Evolutionary conservation across 2,329 filamentous ascomycete species (phyloP), one percentile per base, ranked within the genome.

Genomic region (Aschersonia sp.): DNA sequence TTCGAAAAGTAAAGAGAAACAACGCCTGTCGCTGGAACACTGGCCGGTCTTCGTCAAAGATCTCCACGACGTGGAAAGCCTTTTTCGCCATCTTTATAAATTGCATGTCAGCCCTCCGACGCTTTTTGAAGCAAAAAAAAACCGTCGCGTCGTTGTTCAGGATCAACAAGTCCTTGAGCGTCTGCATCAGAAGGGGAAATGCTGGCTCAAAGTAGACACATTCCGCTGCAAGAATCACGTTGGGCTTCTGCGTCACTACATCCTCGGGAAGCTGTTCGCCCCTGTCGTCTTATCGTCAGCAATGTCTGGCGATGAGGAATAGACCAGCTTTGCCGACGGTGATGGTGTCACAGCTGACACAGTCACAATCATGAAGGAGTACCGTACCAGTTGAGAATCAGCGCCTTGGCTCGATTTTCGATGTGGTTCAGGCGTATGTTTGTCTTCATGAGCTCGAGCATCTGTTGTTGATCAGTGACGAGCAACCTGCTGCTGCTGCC

Each of bases 171-270:
- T 85, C 79, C 50, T 76, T 70, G 54, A 97, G 68, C 5, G 90
- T 97, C 53, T 79, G 69, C 59, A 92, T 75, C 44, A 98, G 74
- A 35, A 96, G 71, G 32, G 90, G 89, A 60, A 97, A 97, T 1
- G 92, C 87, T 3, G 90, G 88, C 65, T 97, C 92, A 63, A 94
- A 94, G 69, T 97, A 98, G 45, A 95, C 88, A 66, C 90, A 97
- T 64, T 97, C 92, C 41, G 89, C 90, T 4, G 92, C 92, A n/a
- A 97, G 75, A 48, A 98, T 81, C 48, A 95, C 72, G 57, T 89
- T 80, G 14, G 88, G 87, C 52, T 76, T 76, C 55, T 72, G 70
- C 47, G 71, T 65, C 46, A 71, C 55, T 42, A 83, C 68, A 42
- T 68, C 63, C 42, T 68, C 62, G 39, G 78, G 70, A 43, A 83